Conservation (phyloP, 2,329 filamentous ascomycete genomes). For the Cladophialophora psammophila region DNA sequence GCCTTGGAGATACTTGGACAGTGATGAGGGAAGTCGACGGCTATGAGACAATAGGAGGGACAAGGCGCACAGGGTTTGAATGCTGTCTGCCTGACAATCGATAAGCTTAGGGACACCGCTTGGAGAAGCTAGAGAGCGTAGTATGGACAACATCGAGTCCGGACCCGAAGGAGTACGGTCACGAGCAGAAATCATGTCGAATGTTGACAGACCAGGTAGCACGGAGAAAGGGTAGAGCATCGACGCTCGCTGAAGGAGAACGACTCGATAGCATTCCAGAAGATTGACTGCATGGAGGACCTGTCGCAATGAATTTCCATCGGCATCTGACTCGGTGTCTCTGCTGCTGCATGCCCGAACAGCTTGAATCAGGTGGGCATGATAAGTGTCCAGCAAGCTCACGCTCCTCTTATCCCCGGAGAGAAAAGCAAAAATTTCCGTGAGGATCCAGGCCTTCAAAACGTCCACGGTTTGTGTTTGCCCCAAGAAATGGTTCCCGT, state of each 20-base stretch:
- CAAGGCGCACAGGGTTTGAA: conserved; percentile 5
- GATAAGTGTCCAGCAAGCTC: conserved; percentile 5
- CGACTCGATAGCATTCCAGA: conserved; percentile 23
- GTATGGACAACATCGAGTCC: not conserved
- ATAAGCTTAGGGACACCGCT: not conserved
- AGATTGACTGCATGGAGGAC: conserved; percentile 1
- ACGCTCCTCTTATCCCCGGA: conserved; percentile 16
- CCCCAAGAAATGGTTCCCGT: too few relatives aligned
- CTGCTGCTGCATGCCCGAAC: not conserved
- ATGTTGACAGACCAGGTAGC: not conserved
- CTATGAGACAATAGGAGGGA: conserved; percentile 9
- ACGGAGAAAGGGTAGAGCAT: conserved; percentile 1
- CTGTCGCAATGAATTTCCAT: not conserved
- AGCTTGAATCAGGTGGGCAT: conserved; percentile 8
- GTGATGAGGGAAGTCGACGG: conserved; percentile 2
- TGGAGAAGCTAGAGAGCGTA: not conserved
- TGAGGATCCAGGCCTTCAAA: conserved; percentile 2
- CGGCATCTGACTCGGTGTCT: not conserved
- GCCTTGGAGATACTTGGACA: not conserved
- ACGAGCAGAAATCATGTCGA: too few relatives aligned
- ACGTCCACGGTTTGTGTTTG: too few relatives aligned
- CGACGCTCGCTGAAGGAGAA: conserved; percentile 13
- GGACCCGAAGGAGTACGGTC: too few relatives aligned
- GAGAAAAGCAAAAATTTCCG: conserved; percentile 16
- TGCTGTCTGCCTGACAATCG: not conserved